Conservation (phyloP, 192 early-diverging fungal genomes). For the Coemansia sp. region DNA sequence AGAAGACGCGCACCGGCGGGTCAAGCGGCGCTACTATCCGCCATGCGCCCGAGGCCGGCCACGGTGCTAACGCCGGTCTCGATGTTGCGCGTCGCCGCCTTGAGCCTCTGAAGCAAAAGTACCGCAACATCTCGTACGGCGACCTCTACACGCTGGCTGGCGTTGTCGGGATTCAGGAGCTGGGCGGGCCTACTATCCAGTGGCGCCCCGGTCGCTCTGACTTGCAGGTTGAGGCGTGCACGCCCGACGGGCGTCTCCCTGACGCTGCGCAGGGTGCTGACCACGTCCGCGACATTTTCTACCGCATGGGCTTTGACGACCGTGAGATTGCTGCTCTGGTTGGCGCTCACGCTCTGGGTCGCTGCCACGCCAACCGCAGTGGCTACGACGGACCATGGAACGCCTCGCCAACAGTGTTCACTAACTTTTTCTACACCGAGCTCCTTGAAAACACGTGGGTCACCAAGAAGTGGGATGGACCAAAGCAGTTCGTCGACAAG, state of each 20-base stretch:
- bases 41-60: conserved; percentile 60
- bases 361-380: conserved; percentile 71
- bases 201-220: conserved; percentile 71
- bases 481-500: conserved; percentile 88
- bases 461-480: conserved; percentile 76
- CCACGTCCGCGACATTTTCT: conserved; percentile 77
- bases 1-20: conserved; percentile 66
- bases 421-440: conserved; percentile 85
- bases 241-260: conserved; percentile 77
- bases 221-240: conserved; percentile 44
- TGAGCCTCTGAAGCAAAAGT: conserved; percentile 73
- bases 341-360: conserved; percentile 75
- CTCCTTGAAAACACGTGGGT: conserved; percentile 79
- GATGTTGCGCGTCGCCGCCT: conserved; percentile 69
- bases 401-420: conserved; percentile 80
- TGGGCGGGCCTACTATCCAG: conserved; percentile 72
- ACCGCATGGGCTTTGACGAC: conserved; percentile 78
- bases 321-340: conserved; percentile 81
- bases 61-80: conserved; percentile 77
- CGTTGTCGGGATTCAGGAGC: conserved; percentile 71
- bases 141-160: conserved; percentile 82
- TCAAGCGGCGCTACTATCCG: conserved; percentile 78
- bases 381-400: conserved; percentile 91
- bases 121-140: conserved; percentile 79
- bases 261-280: conserved; percentile 64